A percentile compares a stretch with the other conserved stretches of the same genome.
Conservation (phyloP, 108 stramenopile genomes). For the Bacterosira constricta region DNA sequence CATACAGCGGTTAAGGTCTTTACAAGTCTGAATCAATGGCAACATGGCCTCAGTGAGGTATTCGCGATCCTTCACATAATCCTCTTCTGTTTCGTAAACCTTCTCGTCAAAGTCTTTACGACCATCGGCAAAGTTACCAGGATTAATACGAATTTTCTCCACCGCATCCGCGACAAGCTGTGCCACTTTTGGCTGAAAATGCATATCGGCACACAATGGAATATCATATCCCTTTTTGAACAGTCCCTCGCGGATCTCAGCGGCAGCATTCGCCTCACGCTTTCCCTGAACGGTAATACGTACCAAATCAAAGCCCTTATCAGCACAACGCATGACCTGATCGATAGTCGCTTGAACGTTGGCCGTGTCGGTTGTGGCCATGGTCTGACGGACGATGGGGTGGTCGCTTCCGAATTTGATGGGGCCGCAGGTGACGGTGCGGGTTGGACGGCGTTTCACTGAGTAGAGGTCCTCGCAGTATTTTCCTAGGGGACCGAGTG, state of each 20-base stretch:
- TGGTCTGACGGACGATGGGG: slow-evolving; percentile 96
- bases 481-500: slow-evolving; percentile 69
- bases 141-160: slow-evolving; percentile 98
- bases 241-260: slow-evolving; percentile 86
- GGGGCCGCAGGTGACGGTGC: slow-evolving; percentile 86
- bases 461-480: slow-evolving; percentile 85
- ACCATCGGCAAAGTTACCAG: slow-evolving; percentile 97
- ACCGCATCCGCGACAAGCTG: slow-evolving; percentile 92
- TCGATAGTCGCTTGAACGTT: slow-evolving; percentile 94
- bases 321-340: slow-evolving; percentile 95
- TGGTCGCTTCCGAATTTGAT: slow-evolving; percentile 96
- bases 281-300: slow-evolving; percentile 95
- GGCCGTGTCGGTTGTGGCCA: slow-evolving; percentile 96
- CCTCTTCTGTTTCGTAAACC: slow-evolving; percentile 91
- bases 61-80: slow-evolving; percentile 77
- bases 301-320: slow-evolving; percentile 93
- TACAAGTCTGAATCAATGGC: slow-evolving; percentile 93
- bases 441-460: slow-evolving; percentile 79
- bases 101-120: slow-evolving; percentile 92
- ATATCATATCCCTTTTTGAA: slow-evolving; percentile 93
- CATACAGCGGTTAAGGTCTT: slow-evolving; percentile 91
- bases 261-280: slow-evolving; percentile 88
- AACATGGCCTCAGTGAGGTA: slow-evolving; percentile 85
- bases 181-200: slow-evolving; percentile 94
- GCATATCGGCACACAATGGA: slow-evolving; percentile 98